Percentiles rank a stretch among this genome's conserved stretches.
Conservation (phyloP, 225 moss, liverwort and hornwort genomes). For the Lunularia cruciata region DNA sequence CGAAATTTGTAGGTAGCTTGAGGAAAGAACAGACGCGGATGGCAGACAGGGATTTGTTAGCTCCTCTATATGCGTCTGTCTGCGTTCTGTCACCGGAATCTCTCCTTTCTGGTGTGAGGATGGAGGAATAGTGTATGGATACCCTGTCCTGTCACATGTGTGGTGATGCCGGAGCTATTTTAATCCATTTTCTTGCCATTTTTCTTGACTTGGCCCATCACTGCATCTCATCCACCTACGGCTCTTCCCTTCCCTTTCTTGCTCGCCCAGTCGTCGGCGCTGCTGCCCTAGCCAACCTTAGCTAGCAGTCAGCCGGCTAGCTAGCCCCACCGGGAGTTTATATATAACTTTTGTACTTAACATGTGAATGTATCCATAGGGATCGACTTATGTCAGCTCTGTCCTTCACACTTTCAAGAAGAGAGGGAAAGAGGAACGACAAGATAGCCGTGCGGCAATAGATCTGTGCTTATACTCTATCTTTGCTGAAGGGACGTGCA, state of each 20-base stretch:
- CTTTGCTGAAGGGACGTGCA: slow-evolving; percentile 3
- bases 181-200: background rate
- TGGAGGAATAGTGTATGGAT: slow-evolving; percentile 1
- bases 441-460: background rate
- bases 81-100: slow-evolving; percentile 2
- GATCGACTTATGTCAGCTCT: background rate
- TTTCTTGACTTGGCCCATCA: background rate
- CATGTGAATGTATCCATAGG: background rate
- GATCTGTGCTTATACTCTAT: background rate
- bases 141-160: background rate
- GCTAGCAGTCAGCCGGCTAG: background rate
- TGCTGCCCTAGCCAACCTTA: background rate
- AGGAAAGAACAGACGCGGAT: background rate
- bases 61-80: background rate
- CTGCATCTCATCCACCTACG: background rate
- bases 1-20: background rate
- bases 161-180: background rate
- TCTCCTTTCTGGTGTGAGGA: background rate
- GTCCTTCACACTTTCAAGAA: background rate
- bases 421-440: background rate
- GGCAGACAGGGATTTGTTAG: background rate
- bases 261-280: background rate
- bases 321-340: background rate
- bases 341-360: background rate
- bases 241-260: background rate